Percentiles rank a stretch among this genome's conserved stretches.
phyloP scores from a whole-genome alignment of 148 eudicot species.

The Camellia sinensis region DNA sequence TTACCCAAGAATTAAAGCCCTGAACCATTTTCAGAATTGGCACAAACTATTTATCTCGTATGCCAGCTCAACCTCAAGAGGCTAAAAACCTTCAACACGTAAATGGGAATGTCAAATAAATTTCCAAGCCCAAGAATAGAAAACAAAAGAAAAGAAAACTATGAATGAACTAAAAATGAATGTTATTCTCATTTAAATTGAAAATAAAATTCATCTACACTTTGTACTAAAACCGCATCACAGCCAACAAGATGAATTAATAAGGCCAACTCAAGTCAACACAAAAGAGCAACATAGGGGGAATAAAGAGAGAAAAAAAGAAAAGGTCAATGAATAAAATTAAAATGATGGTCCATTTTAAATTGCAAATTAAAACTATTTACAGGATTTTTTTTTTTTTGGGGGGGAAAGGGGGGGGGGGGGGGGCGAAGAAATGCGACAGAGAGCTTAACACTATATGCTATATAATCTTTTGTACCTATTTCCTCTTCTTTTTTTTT shows the following conservation, averaged over 20 bases:
- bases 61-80: neutral
- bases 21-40: neutral
- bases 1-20: too few species aligned
- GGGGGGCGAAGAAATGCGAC: too few species aligned
- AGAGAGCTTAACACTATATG: conserved; percentile 17
- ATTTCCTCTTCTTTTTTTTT: neutral
- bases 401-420: too few species aligned
- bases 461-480: neutral
- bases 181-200: neutral
- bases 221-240: neutral
- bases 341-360: neutral
- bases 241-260: neutral
- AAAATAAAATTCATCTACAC: conserved; percentile 9
- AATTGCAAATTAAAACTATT: conserved; percentile 26
- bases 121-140: neutral
- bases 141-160: neutral
- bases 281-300: neutral
- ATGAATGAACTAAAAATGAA: neutral
- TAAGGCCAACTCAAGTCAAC: conserved; percentile 2
- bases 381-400: conserved; percentile 24
- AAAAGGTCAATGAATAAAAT: conserved; percentile 3
- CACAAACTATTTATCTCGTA: neutral
- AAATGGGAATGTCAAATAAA: neutral
- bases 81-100: neutral
- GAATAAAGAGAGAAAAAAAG: neutral